Evolutionary conservation across 2,329 filamentous ascomycete genomes (phyloP).

Genomic region (Ceratocystis alfenasii): DNA sequence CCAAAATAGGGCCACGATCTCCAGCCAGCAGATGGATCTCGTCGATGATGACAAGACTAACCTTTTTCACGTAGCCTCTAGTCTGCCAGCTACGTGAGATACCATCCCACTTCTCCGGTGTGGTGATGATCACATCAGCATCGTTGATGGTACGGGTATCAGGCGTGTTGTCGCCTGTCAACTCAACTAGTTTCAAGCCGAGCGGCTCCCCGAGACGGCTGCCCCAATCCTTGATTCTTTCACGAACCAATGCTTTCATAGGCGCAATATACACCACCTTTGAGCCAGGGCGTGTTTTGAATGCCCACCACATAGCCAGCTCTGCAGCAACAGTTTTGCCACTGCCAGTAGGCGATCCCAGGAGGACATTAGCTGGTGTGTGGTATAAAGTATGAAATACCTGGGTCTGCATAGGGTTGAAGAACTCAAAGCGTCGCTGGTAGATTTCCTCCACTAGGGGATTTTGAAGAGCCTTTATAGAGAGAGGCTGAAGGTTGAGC

Average conservation of each 20-base stretch:
- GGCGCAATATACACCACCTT: conserved; percentile 99
- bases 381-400: conserved; percentile 96
- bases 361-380: conserved; percentile 77
- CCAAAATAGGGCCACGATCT: conserved; percentile 90
- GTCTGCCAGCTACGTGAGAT: conserved; percentile 98
- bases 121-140: conserved; percentile 95
- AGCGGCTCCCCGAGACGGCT: conserved; percentile 68
- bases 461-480: conserved; percentile 78
- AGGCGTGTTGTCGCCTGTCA: conserved; percentile 94
- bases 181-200: conserved; percentile 80
- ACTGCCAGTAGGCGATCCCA: conserved; percentile 92
- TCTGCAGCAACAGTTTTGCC: conserved; percentile 96
- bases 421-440: conserved; percentile 77
- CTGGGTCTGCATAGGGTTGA: conserved; percentile 99
- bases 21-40: conserved; percentile 96
- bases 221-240: conserved; percentile 92
- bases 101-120: conserved; percentile 99
- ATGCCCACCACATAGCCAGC: conserved; percentile 99
- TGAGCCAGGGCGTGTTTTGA: conserved; percentile 82
- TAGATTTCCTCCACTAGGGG: conserved; percentile 80
- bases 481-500: conserved; percentile 78
- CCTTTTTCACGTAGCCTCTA: conserved; percentile 86
- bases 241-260: conserved; percentile 96
- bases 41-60: conserved; percentile 93
- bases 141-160: conserved; percentile 91